These are phyloP conservation scores for Fusarium armeniacum DNA, from an alignment of 2,329 filamentous ascomycete species.

Conservation along the genomic window DNA sequence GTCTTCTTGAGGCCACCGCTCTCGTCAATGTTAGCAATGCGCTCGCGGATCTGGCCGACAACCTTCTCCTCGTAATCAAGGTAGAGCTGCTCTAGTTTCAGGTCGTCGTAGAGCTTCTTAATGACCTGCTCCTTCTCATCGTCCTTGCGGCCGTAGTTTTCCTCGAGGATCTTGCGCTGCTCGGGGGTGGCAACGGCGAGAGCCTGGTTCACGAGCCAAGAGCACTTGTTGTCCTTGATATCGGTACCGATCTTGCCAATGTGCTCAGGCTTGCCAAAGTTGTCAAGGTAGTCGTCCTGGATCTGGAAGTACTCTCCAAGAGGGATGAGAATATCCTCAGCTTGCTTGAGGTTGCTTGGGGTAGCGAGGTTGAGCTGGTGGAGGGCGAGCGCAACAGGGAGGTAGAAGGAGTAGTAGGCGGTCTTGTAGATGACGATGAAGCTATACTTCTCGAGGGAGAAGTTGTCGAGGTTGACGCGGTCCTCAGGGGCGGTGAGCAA, in stretches of 20 bases:
- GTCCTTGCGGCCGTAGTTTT: constrained; percentile 96
- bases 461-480: constrained; percentile 91
- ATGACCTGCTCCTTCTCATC: constrained; percentile 83
- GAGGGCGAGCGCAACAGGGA: constrained; percentile 92
- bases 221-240: constrained; percentile 99
- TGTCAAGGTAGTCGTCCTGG: constrained; percentile 99
- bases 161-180: constrained; percentile 88
- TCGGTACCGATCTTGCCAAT: constrained; percentile 99
- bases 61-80: constrained; percentile 90
- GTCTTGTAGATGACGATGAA: constrained; percentile 99
- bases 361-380: constrained; percentile 88
- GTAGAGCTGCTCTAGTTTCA: constrained; percentile 87
- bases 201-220: constrained; percentile 97
- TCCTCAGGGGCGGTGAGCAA: constrained; percentile 96
- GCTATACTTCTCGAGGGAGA: constrained; percentile 92
- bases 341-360: constrained; percentile 87
- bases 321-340: constrained; percentile 92
- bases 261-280: constrained; percentile 90
- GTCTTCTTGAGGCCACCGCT: constrained; percentile 88
- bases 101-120: constrained; percentile 89
- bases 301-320: constrained; percentile 99
- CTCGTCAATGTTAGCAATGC: constrained; percentile 88
- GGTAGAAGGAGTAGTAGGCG: constrained; percentile 99
- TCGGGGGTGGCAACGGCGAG: constrained; percentile 83
- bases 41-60: constrained; percentile 80